These are phyloP conservation scores for Schoenoplectus triqueter DNA, from an alignment of 202 grass and related monocot genomes.

Conservation along the genomic window DNA sequence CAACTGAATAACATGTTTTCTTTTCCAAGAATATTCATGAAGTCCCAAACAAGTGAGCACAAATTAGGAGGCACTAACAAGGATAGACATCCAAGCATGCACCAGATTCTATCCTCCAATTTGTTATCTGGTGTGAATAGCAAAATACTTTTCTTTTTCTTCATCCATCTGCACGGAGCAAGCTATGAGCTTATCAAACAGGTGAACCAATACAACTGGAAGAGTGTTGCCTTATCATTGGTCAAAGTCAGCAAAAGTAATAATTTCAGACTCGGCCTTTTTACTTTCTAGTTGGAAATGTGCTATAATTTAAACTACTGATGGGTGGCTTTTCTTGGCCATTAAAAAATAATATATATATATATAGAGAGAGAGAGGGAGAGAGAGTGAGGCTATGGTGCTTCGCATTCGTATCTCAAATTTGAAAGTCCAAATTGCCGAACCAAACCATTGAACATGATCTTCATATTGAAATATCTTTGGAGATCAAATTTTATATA, in stretches of 20 bases:
- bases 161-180: background rate
- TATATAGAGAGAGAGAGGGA: too few species aligned
- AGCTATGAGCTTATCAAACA: constrained; percentile 9
- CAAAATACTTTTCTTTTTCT: background rate
- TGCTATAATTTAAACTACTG: too few species aligned
- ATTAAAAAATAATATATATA: background rate
- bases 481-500: too few species aligned
- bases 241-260: constrained; percentile 18
- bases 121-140: background rate
- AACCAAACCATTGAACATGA: too few species aligned
- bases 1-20: background rate
- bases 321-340: background rate
- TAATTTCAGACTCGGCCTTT: background rate
- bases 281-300: too few species aligned
- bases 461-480: too few species aligned
- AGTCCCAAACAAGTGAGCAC: background rate
- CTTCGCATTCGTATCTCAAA: too few species aligned
- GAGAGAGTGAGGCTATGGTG: too few species aligned
- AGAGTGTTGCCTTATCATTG: background rate
- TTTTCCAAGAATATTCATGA: background rate
- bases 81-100: background rate
- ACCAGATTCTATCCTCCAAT: background rate
- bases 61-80: constrained; percentile 3
- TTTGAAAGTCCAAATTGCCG: too few species aligned
- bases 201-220: constrained; percentile 2